These are phyloP conservation scores for Oropetium thomaeum DNA, from an alignment of 176 grass and related monocot genomes.

Conservation along the genomic window DNA sequence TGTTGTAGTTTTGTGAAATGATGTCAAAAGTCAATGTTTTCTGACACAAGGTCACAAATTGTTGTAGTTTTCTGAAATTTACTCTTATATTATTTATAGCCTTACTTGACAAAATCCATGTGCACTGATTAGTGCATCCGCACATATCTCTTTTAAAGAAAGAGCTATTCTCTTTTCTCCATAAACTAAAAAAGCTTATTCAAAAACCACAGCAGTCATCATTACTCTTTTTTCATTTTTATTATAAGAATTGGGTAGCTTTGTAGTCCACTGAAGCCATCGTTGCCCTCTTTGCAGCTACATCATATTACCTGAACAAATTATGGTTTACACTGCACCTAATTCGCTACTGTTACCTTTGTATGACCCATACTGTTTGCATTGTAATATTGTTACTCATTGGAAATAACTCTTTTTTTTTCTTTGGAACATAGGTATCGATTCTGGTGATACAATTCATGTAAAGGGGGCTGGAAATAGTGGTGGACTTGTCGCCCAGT, in stretches of 20 bases:
- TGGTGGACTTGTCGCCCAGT: slow-evolving; percentile 54
- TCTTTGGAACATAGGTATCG: slow-evolving; percentile 65
- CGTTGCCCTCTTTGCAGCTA: slow-evolving; percentile 6
- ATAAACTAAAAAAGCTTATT: slow-evolving; percentile 12
- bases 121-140: neutral
- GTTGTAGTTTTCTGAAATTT: too few relatives aligned
- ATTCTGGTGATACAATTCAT: slow-evolving; percentile 81
- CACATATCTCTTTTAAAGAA: neutral
- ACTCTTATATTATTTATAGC: slow-evolving; percentile 2
- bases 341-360: slow-evolving; percentile 3
- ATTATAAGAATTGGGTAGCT: slow-evolving; percentile 13
- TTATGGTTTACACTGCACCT: neutral
- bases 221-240: neutral
- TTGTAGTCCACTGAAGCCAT: neutral
- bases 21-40: too few relatives aligned
- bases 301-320: neutral
- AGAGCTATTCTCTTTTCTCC: too few relatives aligned
- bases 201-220: neutral
- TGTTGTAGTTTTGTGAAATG: too few relatives aligned
- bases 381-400: neutral
- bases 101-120: neutral
- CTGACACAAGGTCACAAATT: too few relatives aligned
- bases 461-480: slow-evolving; percentile 78
- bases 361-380: neutral
- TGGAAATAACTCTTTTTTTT: slow-evolving; percentile 12